phyloP scores from a whole-genome alignment of 148 eudicot genomes.

The Simmondsia chinensis region DNA sequence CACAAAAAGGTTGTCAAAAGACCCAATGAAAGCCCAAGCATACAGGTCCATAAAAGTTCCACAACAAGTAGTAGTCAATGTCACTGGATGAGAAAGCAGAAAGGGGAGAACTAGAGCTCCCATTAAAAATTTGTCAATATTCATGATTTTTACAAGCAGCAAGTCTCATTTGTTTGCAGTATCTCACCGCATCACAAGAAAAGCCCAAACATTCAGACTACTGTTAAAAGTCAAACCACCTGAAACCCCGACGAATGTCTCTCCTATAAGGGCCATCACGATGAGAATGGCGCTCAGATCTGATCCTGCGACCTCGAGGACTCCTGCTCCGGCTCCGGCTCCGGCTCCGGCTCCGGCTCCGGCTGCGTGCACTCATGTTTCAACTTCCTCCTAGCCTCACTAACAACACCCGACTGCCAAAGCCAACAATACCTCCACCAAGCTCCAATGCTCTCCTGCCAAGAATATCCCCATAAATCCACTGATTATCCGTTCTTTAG shows the following conservation, averaged over 20 bases:
- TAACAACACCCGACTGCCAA: constrained; percentile 32
- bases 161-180: too few relatives aligned
- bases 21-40: too few relatives aligned
- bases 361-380: constrained; percentile 72
- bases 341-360: constrained; percentile 53
- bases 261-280: constrained; percentile 96
- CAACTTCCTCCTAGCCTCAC: constrained; percentile 25
- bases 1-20: too few relatives aligned
- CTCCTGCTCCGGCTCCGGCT: constrained; percentile 88
- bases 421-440: constrained; percentile 51
- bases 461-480: constrained; percentile 44
- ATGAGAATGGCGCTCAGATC: constrained; percentile 64
- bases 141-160: too few relatives aligned
- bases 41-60: too few relatives aligned
- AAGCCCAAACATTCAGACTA: constrained; percentile 9
- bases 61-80: too few relatives aligned
- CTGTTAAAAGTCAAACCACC: constrained; percentile 56
- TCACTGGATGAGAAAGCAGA: too few relatives aligned
- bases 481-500: constrained; percentile 21
- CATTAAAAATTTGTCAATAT: too few relatives aligned
- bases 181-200: too few relatives aligned
- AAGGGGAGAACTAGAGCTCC: too few relatives aligned
- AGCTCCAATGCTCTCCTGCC: constrained; percentile 38
- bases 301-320: constrained; percentile 75
- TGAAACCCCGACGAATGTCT: constrained; percentile 83